Base-by-base conservation (phyloP, 306 rosid species). In the Corylus heterophylla region DNA sequence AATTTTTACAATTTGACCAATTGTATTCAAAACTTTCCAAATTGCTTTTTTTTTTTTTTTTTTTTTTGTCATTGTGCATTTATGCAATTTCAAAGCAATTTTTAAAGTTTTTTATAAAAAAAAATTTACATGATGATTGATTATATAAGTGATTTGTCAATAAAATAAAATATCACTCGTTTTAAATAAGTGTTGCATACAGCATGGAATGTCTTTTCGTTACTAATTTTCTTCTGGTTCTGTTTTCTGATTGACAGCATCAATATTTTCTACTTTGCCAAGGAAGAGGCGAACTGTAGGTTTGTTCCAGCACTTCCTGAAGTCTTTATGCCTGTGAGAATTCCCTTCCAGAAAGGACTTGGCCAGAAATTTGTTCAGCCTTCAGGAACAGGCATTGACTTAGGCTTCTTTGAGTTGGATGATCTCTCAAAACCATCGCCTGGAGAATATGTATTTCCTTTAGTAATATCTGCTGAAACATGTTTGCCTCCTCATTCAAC, bases 341-440 rank as follows among this genome's bases (percentile, higher is more conserved):
- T 94, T 62, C 90, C 97, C 83, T 94, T 92, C 81, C 87, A 88
- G 85, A 94, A 92, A 80, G 98, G 98, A 80, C 80, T 59, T 44
- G 94, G 91, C 72, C 96, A 92, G 89, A 90, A 86, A 49, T 94
- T 90, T 84, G 14, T 58, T 49, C 98, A 94, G 86, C 90, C 93
- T 48, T 81, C 89, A 42, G 98, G 98, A 80, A 90, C 97, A 25
- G 97, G 98, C 83, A 83, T 90, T 72, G 98, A 89, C 83, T 85
- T 92, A 35, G 97, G 98, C 76, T 92, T 94, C 90, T 92, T 92
- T 66, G 92, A 76, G 74, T 83, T 90, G 92, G 98, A 87, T 66
- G 98, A 90, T 82, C 98, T 94, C 82, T 80, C 97, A 77, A 92
- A 94, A 85, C 85, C 97, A 72, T 92, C 98, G 69, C 88, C 91